Evolutionary conservation across 1,284 basidiomycete species (phyloP).

Genomic region (Schizopora paradoxa): DNA sequence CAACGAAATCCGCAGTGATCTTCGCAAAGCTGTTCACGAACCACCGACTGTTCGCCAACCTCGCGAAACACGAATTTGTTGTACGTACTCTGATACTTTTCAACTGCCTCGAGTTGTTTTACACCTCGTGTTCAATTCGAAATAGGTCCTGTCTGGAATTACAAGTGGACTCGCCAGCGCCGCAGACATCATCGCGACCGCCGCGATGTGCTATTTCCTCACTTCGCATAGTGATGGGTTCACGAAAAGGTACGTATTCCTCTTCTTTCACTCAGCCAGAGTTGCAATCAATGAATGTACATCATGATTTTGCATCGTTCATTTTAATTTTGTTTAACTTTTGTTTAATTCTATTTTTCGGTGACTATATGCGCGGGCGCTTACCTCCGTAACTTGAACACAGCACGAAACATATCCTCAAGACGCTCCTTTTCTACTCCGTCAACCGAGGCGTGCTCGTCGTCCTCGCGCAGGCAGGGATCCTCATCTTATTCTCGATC

Average conservation of each 20-base stretch:
- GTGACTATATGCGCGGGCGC: neutral
- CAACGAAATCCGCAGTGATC: too few species aligned
- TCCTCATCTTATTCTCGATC: constrained; percentile 5
- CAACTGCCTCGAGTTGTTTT: too few species aligned
- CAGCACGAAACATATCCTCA: constrained; percentile 12
- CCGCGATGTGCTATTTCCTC: constrained; percentile 12
- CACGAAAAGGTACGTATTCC: too few species aligned
- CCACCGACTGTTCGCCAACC: too few species aligned
- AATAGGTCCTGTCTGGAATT: constrained; percentile 9
- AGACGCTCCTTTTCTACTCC: constrained; percentile 6
- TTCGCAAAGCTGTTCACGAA: too few species aligned
- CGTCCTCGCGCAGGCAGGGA: constrained; percentile 10
- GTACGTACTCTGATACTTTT: too few species aligned
- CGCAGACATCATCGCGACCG: constrained; percentile 12
- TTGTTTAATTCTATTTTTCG: neutral
- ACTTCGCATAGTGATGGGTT: constrained; percentile 2
- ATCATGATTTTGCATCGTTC: neutral
- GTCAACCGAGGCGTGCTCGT: constrained; percentile 15
- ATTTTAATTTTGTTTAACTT: neutral
- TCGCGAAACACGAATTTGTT: too few species aligned
- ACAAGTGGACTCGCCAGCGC: constrained; percentile 8
- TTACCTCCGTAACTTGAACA: too few species aligned
- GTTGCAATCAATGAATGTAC: too few species aligned
- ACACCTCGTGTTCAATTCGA: too few species aligned
- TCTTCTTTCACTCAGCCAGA: too few species aligned